phyloP scores from a whole-genome alignment of 257 asterid genomes.

The Solanum piurae region DNA sequence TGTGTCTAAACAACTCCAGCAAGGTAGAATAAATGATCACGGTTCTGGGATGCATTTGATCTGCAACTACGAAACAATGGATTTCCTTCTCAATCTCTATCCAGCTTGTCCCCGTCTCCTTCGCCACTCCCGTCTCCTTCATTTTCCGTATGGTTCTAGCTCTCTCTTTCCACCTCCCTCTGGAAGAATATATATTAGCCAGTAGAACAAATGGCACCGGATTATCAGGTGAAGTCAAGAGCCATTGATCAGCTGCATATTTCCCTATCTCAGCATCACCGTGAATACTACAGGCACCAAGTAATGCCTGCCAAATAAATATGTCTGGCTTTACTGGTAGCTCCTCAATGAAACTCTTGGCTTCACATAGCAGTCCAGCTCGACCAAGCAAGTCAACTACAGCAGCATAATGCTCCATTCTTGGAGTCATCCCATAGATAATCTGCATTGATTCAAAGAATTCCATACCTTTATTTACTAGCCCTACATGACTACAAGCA shows the following conservation, averaged over 20 bases:
- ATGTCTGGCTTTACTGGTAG: constrained; percentile 45
- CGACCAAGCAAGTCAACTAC: constrained; percentile 85
- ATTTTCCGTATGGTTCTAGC: constrained; percentile 50
- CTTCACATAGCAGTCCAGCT: constrained; percentile 63
- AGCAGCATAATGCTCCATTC: constrained; percentile 78
- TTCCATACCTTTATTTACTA: constrained; percentile 58
- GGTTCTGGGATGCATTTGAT: constrained; percentile 47
- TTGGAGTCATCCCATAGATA: constrained; percentile 38
- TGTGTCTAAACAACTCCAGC: constrained; percentile 35
- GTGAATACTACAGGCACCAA: constrained; percentile 60
- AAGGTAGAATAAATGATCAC: constrained; percentile 22
- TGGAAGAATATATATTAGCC: constrained; percentile 70
- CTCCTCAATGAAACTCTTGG: constrained; percentile 47
- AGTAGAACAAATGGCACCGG: constrained; percentile 44
- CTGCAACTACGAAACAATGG: constrained; percentile 65
- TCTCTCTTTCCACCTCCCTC: constrained; percentile 72
- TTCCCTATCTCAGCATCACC: constrained; percentile 51
- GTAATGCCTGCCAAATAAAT: constrained; percentile 75
- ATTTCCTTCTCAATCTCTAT: constrained; percentile 55
- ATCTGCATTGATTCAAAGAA: constrained; percentile 53
- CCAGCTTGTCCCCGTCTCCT: constrained; percentile 74
- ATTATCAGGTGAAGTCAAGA: constrained; percentile 39
- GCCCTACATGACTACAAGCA: constrained; percentile 75
- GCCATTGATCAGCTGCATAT: constrained; percentile 61
- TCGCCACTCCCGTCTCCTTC: constrained; percentile 54